Base-by-base conservation (phyloP, 1,139 yeast species). In the Sugiyamaella xylanicola region DNA sequence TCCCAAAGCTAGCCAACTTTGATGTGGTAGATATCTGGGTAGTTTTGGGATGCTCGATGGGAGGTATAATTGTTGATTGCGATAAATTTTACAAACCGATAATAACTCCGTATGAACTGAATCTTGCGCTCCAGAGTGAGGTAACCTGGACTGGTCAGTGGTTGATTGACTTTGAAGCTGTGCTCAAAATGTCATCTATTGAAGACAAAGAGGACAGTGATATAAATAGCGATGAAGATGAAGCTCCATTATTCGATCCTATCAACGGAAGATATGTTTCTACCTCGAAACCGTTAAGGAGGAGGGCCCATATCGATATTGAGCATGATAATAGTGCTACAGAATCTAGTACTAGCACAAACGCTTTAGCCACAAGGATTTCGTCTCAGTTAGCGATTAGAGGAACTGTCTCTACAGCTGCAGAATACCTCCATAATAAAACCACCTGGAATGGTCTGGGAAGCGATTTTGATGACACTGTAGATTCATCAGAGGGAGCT, bases 21-120 rank as follows among this genome's bases (percentile, higher is more conserved):
- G 98, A 92, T 61, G 85, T 84, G 19, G 82, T 93, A 16, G 99
- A 93, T 64, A 79, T 88, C 25, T 93, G 99, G 98, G 92, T 95
- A 66, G 82, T 93, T 16, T 73, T 93, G 20, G 99, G 99, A 0
- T 95, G 99, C 71, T 92, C 95, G 15, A 91, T 91, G 64, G 93
- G 95, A 56, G 98, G 99, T 3, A 86, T 93, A 17, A 85, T 93
- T 43, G 72, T 92, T 27, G 96, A 91, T 68, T 84, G 85, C 58
- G 75, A 74, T 42, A 97, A 92, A 59, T 93, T 86, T 68, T 90
- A 83, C 74, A 90, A 86, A 69, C 98, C 98, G 0, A 87, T 93
- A 9, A 82, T 93, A 13, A 93, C 99, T 0, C 99, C 99, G 0
- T 93, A 88, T 70, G 99, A 93, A 69, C 75, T 95, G 52, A 79